These are phyloP conservation scores for Poa pratensis DNA, from an alignment of 176 grass and related monocot species.

Conservation along the genomic window DNA sequence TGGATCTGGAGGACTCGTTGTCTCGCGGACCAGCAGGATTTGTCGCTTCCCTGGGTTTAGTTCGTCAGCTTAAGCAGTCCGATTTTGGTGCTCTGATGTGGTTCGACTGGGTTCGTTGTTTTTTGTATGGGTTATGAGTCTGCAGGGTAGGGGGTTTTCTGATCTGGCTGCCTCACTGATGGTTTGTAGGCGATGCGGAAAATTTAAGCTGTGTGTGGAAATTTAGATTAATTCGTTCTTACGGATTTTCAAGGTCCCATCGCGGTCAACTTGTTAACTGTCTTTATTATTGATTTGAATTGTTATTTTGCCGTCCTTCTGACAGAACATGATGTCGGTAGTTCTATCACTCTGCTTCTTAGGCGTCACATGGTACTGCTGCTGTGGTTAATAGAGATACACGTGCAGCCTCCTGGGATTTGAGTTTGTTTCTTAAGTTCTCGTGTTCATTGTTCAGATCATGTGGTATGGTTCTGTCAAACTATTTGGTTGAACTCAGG, in stretches of 20 bases:
- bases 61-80: neutral
- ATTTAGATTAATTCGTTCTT: neutral
- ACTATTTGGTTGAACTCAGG: neutral
- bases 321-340: neutral
- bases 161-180: neutral
- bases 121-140: neutral
- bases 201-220: neutral
- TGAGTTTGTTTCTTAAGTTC: neutral
- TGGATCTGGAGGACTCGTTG: slow-evolving; percentile 32
- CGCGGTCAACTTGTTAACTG: neutral
- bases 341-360: neutral
- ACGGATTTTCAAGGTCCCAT: neutral
- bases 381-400: neutral
- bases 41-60: neutral
- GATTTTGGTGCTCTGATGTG: neutral
- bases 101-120: neutral
- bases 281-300: neutral
- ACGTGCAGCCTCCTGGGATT: neutral
- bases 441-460: neutral
- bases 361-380: neutral
- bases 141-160: slow-evolving; percentile 30
- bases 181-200: neutral
- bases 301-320: neutral
- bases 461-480: neutral
- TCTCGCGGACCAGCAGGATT: neutral